These are phyloP conservation scores for Globisporangium lucens DNA, from an alignment of 352 stramenopile species.

Conservation along the genomic window DNA sequence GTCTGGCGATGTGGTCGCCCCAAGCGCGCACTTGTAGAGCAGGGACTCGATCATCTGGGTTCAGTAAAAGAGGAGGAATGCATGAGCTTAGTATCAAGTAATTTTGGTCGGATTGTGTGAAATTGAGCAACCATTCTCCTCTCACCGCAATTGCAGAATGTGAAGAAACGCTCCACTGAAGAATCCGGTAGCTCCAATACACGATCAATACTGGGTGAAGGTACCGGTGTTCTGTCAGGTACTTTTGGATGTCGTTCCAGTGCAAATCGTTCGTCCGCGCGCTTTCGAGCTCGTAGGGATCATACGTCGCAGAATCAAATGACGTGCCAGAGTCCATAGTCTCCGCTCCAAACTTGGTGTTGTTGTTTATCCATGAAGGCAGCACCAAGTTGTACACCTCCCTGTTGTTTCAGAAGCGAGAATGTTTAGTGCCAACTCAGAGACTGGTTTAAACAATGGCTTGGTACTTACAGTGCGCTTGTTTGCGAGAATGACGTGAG, in stretches of 20 bases:
- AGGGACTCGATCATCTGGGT: constrained; percentile 65
- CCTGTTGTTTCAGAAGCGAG: constrained; percentile 12
- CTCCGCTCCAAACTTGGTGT: constrained; percentile 26
- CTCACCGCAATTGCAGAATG: constrained; percentile 55
- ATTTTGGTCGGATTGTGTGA: not conserved
- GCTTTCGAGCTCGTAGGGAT: constrained; percentile 69
- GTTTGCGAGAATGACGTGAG: constrained; percentile 4
- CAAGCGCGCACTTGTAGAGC: constrained; percentile 53
- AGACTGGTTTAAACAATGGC: not conserved
- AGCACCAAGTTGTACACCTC: constrained; percentile 34
- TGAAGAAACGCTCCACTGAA: constrained; percentile 65
- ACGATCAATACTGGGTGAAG: constrained; percentile 57
- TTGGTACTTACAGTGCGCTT: constrained; percentile 11
- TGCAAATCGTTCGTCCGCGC: constrained; percentile 66
- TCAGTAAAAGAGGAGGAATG: constrained; percentile 9
- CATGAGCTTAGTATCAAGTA: not conserved
- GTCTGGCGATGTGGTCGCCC: constrained; percentile 48
- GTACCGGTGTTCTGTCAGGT: constrained; percentile 52
- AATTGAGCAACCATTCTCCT: not conserved
- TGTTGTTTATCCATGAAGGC: constrained; percentile 39
- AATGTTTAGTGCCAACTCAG: not conserved
- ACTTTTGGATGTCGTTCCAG: constrained; percentile 80
- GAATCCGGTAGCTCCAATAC: constrained; percentile 65
- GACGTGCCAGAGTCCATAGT: not conserved
- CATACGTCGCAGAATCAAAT: constrained; percentile 24